A percentile compares a stretch with the other conserved stretches of the same genome.
Evolutionary conservation across 2,329 filamentous ascomycete species (phyloP).

Genomic region (Fusarium sp.): DNA sequence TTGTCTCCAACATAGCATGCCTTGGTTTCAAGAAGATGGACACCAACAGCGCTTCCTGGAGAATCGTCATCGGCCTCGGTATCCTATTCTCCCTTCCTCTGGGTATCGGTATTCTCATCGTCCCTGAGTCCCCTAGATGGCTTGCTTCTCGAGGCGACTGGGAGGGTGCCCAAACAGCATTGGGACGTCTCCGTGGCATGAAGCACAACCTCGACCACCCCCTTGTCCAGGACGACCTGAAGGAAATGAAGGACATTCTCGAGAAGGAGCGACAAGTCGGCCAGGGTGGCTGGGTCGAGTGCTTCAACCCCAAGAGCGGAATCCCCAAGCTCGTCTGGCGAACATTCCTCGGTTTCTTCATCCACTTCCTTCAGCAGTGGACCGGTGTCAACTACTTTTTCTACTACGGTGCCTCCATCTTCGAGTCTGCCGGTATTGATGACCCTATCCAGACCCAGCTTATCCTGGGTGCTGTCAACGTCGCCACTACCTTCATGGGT

Average conservation of each 20-base stretch:
- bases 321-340: constrained; percentile 72
- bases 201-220: constrained; percentile 59
- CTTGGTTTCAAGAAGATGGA: constrained; percentile 61
- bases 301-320: constrained; percentile 66
- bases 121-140: constrained; percentile 70
- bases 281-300: constrained; percentile 67
- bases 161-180: constrained; percentile 62
- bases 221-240: constrained; percentile 64
- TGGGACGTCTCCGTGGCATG: constrained; percentile 65
- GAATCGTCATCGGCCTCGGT: constrained; percentile 70
- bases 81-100: constrained; percentile 66
- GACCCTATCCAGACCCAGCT: constrained; percentile 77
- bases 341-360: constrained; percentile 70
- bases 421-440: constrained; percentile 72
- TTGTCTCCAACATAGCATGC: constrained; percentile 67
- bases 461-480: constrained; percentile 76
- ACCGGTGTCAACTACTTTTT: constrained; percentile 73
- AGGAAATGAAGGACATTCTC: constrained; percentile 64
- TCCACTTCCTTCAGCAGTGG: constrained; percentile 77
- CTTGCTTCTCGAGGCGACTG: constrained; percentile 61
- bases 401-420: constrained; percentile 76
- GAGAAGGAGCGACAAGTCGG: constrained; percentile 60
- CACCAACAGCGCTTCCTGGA: constrained; percentile 64
- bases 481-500: constrained; percentile 73
- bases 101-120: constrained; percentile 63